Evolutionary conservation across 805 yeast genomes (phyloP).

Genomic region (Cephaloascus albidus): DNA sequence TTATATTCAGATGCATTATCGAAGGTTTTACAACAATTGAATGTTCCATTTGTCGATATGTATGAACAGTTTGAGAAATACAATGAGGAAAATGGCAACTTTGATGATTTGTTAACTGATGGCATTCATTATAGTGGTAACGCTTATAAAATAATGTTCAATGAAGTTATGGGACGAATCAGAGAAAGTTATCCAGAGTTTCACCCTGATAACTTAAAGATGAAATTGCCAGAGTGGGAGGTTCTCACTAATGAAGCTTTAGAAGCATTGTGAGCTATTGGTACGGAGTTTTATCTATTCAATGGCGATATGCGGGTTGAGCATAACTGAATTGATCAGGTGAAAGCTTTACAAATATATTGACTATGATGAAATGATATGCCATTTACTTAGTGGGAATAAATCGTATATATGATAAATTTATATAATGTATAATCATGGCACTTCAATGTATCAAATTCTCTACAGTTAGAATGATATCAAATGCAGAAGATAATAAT

Average conservation of each 20-base stretch:
- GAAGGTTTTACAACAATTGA: slow-evolving; percentile 31
- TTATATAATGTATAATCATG: too few relatives aligned
- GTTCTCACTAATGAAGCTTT: slow-evolving; percentile 7
- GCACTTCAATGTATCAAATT: too few relatives aligned
- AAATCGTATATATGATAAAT: too few relatives aligned
- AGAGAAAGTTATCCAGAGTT: slow-evolving; percentile 36
- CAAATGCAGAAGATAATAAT: too few relatives aligned
- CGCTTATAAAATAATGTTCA: slow-evolving; percentile 41
- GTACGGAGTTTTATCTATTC: too few relatives aligned
- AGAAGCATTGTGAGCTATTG: too few relatives aligned
- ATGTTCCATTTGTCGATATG: slow-evolving; percentile 51
- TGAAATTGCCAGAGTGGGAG: slow-evolving; percentile 31
- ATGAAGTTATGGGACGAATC: slow-evolving; percentile 32
- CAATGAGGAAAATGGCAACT: slow-evolving; percentile 23
- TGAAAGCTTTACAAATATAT: too few relatives aligned
- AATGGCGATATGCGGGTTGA: too few relatives aligned
- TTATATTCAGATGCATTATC: slow-evolving; percentile 42
- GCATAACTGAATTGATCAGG: too few relatives aligned
- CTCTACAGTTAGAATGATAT: too few relatives aligned
- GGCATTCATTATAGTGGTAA: slow-evolving; percentile 55
- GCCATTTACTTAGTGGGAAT: too few relatives aligned
- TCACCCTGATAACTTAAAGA: slow-evolving; percentile 26
- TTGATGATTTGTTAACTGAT: slow-evolving; percentile 31
- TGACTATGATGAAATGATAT: too few relatives aligned
- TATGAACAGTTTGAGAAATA: slow-evolving; percentile 29